A percentile compares a stretch with the other conserved stretches of the same genome.
Conservation (phyloP, 352 stramenopile genomes). For the Blastocystis sp. region DNA sequence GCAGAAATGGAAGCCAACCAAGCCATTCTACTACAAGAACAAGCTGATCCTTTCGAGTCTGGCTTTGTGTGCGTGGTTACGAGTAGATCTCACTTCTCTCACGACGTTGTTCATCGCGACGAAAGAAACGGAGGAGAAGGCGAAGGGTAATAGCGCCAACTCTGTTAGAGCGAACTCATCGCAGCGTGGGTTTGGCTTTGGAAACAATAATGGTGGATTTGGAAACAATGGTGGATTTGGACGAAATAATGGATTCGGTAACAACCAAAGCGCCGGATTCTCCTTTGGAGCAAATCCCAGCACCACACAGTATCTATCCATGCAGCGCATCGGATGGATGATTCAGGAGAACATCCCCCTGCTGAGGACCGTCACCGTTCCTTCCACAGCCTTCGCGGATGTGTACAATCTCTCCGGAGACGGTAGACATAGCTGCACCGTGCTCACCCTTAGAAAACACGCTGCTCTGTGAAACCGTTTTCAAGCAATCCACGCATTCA, state of each 20-base stretch:
- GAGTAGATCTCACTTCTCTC: neutral
- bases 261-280: too few relatives aligned
- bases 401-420: neutral
- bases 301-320: too few relatives aligned
- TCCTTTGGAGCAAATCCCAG: too few relatives aligned
- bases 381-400: neutral
- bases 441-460: neutral
- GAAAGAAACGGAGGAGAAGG: too few relatives aligned
- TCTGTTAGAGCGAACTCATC: too few relatives aligned
- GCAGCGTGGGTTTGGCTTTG: too few relatives aligned
- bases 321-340: neutral
- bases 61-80: neutral
- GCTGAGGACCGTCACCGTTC: neutral
- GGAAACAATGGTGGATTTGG: too few relatives aligned
- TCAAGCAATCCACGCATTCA: neutral
- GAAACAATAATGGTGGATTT: too few relatives aligned
- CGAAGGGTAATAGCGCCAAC: too few relatives aligned
- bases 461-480: neutral
- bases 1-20: neutral
- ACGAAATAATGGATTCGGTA: too few relatives aligned
- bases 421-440: neutral
- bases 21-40: neutral
- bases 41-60: neutral
- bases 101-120: neutral
- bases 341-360: neutral